Percentiles rank a stretch among this genome's conserved stretches.
Conservation (phyloP, 2,329 filamentous ascomycete genomes). For the Talaromyces islandicus region DNA sequence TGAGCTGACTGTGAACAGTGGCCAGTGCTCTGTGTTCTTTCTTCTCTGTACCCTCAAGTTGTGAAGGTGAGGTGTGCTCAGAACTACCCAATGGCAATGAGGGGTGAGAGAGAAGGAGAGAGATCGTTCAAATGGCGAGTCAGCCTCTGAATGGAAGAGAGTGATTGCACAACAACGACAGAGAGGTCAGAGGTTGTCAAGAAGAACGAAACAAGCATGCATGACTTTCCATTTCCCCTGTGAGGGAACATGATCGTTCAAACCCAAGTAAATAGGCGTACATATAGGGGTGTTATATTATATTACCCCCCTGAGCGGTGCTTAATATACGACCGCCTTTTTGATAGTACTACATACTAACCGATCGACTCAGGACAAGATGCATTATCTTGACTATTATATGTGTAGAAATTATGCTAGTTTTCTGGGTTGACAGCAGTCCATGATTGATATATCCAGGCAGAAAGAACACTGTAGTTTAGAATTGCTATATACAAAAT, state of each 20-base stretch:
- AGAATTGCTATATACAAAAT: neutral
- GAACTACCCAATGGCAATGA: neutral
- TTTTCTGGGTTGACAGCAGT: neutral
- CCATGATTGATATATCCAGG: neutral
- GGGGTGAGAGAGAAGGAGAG: too few species aligned
- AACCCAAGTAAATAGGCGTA: too few species aligned
- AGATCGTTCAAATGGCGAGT: neutral
- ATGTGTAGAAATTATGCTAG: neutral
- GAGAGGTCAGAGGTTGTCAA: too few species aligned
- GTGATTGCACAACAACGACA: too few species aligned
- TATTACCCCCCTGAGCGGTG: neutral
- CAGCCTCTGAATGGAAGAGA: neutral
- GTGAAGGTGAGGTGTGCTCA: neutral
- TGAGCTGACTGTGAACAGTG: neutral
- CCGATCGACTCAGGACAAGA: neutral
- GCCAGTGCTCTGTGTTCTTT: neutral
- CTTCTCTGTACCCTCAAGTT: neutral
- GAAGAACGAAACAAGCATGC: too few species aligned
- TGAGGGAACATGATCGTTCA: neutral
- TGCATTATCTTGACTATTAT: neutral
- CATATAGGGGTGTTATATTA: too few species aligned
- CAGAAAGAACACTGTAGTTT: neutral
- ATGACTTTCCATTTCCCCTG: too few species aligned
- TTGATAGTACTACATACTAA: neutral
- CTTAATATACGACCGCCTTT: neutral